Conservation (phyloP, 1,139 yeast species). For the Pichia inconspicua region DNA sequence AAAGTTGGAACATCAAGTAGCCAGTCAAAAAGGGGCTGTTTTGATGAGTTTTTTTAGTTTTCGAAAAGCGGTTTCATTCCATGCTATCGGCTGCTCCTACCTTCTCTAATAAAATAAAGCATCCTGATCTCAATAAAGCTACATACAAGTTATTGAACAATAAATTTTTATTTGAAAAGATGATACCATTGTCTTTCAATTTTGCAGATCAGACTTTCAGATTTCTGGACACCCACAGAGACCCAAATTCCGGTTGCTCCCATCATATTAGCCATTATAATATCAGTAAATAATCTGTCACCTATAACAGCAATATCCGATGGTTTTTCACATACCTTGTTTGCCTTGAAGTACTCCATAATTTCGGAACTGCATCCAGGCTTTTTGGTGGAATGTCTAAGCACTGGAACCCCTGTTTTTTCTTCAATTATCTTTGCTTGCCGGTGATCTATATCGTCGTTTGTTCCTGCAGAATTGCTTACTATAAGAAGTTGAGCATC, state of each 20-base stretch:
- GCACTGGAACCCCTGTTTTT: slow-evolving; percentile 67
- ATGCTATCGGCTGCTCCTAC: too few relatives aligned
- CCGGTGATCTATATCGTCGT: slow-evolving; percentile 51
- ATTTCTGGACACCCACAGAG: slow-evolving; percentile 60
- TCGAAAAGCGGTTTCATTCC: too few relatives aligned
- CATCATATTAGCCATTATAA: slow-evolving; percentile 91
- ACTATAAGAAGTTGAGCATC: slow-evolving; percentile 67
- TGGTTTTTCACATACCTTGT: slow-evolving; percentile 42
- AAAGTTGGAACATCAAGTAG: not conserved
- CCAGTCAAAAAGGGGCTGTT: not conserved
- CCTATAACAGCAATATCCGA: slow-evolving; percentile 79
- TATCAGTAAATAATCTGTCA: slow-evolving; percentile 83
- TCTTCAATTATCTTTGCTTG: slow-evolving; percentile 62
- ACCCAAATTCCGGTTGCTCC: slow-evolving; percentile 85
- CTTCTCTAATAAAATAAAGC: too few relatives aligned
- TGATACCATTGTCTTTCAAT: slow-evolving; percentile 43
- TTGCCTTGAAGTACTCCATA: slow-evolving; percentile 44
- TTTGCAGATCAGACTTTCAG: slow-evolving; percentile 42
- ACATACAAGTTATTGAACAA: too few relatives aligned
- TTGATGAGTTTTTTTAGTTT: too few relatives aligned
- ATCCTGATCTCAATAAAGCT: too few relatives aligned
- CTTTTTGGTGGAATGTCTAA: slow-evolving; percentile 73
- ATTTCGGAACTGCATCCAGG: slow-evolving; percentile 84
- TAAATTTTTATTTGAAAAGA: not conserved
- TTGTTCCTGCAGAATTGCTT: slow-evolving; percentile 90